Evolutionary conservation across 2,329 filamentous ascomycete species (phyloP).

Genomic region (Albophoma yamanashiensis): DNA sequence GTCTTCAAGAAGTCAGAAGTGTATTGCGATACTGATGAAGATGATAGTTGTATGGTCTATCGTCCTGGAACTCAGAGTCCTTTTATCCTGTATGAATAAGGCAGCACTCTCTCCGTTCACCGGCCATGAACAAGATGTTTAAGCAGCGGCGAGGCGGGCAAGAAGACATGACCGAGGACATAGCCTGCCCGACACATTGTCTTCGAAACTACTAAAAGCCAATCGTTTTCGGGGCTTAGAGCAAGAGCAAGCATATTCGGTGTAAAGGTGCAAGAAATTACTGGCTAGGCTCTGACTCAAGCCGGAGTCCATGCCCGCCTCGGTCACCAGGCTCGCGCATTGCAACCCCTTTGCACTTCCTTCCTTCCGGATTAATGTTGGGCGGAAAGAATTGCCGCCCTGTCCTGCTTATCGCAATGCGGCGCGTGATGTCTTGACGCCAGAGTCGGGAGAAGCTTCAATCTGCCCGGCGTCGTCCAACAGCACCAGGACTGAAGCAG

Average conservation of each 20-base stretch:
- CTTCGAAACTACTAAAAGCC: not conserved
- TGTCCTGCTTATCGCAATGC: not conserved
- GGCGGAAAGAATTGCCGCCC: not conserved
- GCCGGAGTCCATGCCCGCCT: not conserved
- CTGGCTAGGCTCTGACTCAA: not conserved
- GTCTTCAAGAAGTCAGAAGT: not conserved
- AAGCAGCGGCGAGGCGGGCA: not conserved
- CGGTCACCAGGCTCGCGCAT: not conserved
- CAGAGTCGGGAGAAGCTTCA: not conserved
- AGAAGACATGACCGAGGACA: not conserved
- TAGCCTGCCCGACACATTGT: not conserved
- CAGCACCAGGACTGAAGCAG: not conserved
- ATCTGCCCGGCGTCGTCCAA: not conserved
- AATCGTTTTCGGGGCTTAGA: not conserved
- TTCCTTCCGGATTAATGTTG: not conserved
- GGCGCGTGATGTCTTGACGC: not conserved
- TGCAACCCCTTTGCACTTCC: not conserved
- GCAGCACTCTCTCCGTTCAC: not conserved
- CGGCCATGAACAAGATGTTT: not conserved
- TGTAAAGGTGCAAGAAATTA: not conserved
- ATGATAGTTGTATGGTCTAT: not conserved
- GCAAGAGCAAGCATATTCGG: not conserved
- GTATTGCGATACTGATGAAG: not conserved
- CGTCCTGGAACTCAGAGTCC: not conserved
- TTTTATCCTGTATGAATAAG: not conserved